A percentile compares a stretch with the other conserved stretches of the same genome.
These are phyloP conservation scores for Sanguinoderma infundibulare DNA, from an alignment of 1,284 basidiomycete species.

Conservation along the genomic window DNA sequence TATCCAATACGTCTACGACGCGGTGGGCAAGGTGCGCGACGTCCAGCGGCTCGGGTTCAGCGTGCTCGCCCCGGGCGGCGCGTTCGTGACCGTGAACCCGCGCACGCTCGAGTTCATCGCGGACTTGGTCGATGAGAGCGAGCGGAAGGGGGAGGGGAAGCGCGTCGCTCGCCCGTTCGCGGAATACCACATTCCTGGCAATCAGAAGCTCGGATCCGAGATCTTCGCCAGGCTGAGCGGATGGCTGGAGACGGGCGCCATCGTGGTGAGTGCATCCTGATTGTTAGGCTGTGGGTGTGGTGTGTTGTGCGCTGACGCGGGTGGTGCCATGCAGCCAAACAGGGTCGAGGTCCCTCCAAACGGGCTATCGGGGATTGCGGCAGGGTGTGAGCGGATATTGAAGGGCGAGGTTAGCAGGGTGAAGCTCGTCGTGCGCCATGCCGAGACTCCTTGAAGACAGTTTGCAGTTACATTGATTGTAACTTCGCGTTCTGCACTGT, in stretches of 20 bases:
- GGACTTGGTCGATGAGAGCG: constrained; percentile 1
- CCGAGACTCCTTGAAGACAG: constrained; percentile 38
- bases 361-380: constrained; percentile 48
- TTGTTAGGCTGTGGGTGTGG: too few species aligned
- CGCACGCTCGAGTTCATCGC: neutral
- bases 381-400: constrained; percentile 46
- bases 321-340: constrained; percentile 26
- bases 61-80: constrained; percentile 29
- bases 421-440: constrained; percentile 53
- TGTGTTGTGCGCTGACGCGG: neutral
- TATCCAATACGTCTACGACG: constrained; percentile 31
- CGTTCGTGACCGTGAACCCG: constrained; percentile 17
- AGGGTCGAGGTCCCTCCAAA: constrained; percentile 45
- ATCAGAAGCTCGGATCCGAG: neutral
- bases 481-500: too few species aligned
- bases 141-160: constrained; percentile 10
- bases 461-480: too few species aligned
- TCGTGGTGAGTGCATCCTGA: neutral
- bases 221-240: constrained; percentile 8
- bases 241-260: neutral
- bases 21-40: constrained; percentile 23
- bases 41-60: constrained; percentile 28
- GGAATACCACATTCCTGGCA: constrained; percentile 23
- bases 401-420: constrained; percentile 46
- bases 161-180: constrained; percentile 13